Conservation (phyloP, 2,329 filamentous ascomycete genomes). For the Arthrobotrys megalospora region DNA sequence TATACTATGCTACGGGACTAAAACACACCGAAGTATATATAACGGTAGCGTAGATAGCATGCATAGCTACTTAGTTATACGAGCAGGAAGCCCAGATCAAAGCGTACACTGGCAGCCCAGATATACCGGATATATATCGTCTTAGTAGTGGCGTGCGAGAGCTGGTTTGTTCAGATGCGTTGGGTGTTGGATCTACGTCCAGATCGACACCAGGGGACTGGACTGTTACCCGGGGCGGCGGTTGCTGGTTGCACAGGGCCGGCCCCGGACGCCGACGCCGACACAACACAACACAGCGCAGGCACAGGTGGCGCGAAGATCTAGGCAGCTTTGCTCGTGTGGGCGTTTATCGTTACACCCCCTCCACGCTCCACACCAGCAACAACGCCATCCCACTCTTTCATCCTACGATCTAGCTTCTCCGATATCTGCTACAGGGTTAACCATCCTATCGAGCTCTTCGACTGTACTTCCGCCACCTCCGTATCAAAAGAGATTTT, state of each 20-base stretch:
- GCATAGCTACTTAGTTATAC: too few species aligned
- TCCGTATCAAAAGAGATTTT: background rate
- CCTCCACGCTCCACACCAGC: constrained; percentile 8
- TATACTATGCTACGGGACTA: too few species aligned
- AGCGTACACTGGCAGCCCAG: too few species aligned
- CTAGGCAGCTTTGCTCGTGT: constrained; percentile 44
- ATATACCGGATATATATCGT: too few species aligned
- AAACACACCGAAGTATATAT: too few species aligned
- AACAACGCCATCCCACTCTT: constrained; percentile 6
- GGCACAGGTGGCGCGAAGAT: constrained; percentile 28
- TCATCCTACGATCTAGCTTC: background rate
- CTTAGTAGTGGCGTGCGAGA: too few species aligned
- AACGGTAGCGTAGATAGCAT: too few species aligned
- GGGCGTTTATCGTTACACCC: constrained; percentile 27
- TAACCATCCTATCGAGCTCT: background rate
- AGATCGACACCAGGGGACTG: background rate
- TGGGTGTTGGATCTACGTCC: constrained; percentile 17
- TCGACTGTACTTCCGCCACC: background rate
- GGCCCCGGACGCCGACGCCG: constrained; percentile 2
- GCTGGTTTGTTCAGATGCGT: too few species aligned
- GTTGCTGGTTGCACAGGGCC: background rate
- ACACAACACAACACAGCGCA: too few species aligned
- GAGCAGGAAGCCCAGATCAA: too few species aligned
- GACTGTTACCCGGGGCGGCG: background rate
- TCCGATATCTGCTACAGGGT: background rate